A percentile compares a stretch with the other conserved stretches of the same genome.
These are phyloP conservation scores for Calonectria naviculata DNA, from an alignment of 2,329 filamentous ascomycete species.

Conservation along the genomic window DNA sequence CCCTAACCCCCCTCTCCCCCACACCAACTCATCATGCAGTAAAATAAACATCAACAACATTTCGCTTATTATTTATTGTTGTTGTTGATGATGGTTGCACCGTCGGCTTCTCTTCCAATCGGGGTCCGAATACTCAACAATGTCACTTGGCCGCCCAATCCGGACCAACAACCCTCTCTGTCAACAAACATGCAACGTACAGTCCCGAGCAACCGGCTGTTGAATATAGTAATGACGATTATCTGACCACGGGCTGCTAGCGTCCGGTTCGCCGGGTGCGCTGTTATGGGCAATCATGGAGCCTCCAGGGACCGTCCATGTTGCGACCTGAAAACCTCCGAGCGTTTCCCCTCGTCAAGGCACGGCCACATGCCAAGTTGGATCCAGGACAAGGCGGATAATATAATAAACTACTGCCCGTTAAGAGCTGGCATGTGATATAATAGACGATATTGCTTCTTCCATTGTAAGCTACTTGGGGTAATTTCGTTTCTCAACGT, in stretches of 20 bases:
- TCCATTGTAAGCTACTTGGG: neutral
- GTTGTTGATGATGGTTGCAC: conserved; percentile 4
- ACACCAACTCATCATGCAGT: conserved; percentile 33
- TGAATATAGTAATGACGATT: neutral
- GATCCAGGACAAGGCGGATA: neutral
- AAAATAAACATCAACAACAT: conserved; percentile 34
- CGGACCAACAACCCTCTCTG: neutral
- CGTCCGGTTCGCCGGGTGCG: neutral
- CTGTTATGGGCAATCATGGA: neutral
- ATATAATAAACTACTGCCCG: neutral
- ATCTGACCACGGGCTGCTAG: neutral
- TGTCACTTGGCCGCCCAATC: neutral
- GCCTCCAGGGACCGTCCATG: neutral
- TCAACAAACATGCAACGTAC: neutral
- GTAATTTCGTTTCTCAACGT: neutral
- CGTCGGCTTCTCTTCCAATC: neutral
- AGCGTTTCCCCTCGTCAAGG: neutral
- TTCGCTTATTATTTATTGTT: conserved; percentile 17
- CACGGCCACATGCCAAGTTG: conserved; percentile 5
- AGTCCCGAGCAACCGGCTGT: neutral
- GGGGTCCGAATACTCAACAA: neutral
- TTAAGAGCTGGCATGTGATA: neutral
- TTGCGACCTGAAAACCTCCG: neutral
- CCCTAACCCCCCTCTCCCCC: conserved; percentile 10
- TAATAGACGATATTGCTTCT: neutral